These are phyloP conservation scores for Coemansia sp. DNA, from an alignment of 192 early-diverging fungal species.

Conservation along the genomic window DNA sequence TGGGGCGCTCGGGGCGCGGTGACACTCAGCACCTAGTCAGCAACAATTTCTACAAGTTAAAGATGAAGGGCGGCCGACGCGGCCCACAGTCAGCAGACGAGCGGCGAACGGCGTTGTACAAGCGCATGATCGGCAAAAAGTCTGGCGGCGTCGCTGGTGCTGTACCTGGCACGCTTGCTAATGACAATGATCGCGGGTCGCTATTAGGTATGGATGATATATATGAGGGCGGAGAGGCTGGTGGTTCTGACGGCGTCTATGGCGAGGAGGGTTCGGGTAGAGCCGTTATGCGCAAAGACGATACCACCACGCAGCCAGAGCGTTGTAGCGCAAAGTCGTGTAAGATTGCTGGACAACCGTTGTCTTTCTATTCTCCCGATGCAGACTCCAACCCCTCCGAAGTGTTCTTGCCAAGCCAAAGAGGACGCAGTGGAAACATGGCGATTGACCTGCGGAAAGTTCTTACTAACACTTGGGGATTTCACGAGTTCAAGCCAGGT, in stretches of 20 bases:
- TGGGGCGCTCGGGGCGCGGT: constrained; percentile 4
- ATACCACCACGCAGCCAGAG: neutral
- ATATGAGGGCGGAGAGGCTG: neutral
- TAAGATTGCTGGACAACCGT: neutral
- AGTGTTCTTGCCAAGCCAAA: neutral
- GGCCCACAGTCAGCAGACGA: constrained; percentile 35
- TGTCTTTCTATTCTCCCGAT: neutral
- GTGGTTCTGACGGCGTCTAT: neutral
- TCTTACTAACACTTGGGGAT: constrained; percentile 52
- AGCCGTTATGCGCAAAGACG: neutral
- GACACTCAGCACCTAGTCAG: constrained; percentile 38
- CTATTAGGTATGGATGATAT: neutral
- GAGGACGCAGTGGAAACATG: neutral
- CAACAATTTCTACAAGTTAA: constrained; percentile 50
- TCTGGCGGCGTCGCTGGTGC: neutral
- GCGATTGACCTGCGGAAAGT: constrained; percentile 51
- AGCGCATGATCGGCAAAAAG: constrained; percentile 35
- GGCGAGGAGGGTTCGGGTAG: neutral
- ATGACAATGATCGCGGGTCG: neutral
- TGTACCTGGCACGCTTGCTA: neutral
- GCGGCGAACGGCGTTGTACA: constrained; percentile 44
- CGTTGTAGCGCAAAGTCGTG: neutral
- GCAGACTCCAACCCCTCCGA: neutral
- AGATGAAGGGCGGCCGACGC: constrained; percentile 26
- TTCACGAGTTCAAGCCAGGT: constrained; percentile 38